Percentiles rank a stretch among this genome's conserved stretches.
Conservation (phyloP, 1,284 basidiomycete genomes). For the Coriolopsis trogii region DNA sequence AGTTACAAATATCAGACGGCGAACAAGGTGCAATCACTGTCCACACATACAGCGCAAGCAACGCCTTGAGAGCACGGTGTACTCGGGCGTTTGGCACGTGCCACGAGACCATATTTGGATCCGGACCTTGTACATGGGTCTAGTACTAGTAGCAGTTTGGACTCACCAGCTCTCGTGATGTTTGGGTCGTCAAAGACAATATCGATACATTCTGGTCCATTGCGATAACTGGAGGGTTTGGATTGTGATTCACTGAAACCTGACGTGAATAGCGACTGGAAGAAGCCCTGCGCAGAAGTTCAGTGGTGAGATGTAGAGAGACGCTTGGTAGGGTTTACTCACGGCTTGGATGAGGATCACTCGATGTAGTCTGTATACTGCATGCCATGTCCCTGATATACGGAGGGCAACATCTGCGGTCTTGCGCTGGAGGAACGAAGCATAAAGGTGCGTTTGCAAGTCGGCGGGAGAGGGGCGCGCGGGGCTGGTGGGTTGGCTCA, state of each 20-base stretch:
- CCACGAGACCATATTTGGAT: too few species aligned
- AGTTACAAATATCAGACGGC: not conserved
- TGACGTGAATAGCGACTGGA: slow-evolving; percentile 80
- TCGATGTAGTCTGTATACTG: slow-evolving; percentile 78
- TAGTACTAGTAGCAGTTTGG: not conserved
- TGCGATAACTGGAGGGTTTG: slow-evolving; percentile 22
- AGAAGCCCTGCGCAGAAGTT: slow-evolving; percentile 65
- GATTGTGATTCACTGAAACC: slow-evolving; percentile 60
- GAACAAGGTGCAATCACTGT: not conserved
- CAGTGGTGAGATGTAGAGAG: slow-evolving; percentile 2
- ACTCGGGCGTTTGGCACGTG: not conserved
- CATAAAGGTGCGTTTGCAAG: slow-evolving; percentile 75
- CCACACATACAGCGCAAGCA: too few species aligned
- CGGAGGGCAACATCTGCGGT: slow-evolving; percentile 79
- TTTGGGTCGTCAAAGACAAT: slow-evolving; percentile 84
- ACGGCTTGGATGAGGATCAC: slow-evolving; percentile 88
- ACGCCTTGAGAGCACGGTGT: too few species aligned
- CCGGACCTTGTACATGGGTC: not conserved
- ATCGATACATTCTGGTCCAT: slow-evolving; percentile 50
- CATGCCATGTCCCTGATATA: slow-evolving; percentile 73
- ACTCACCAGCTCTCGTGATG: slow-evolving; percentile 80
- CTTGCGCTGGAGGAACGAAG: slow-evolving; percentile 68
- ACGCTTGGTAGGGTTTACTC: slow-evolving; percentile 33
- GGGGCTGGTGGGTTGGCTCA: slow-evolving; percentile 20
- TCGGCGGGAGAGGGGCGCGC: slow-evolving; percentile 42